Evolutionary conservation across 208 protist genomes (phyloP).

Genomic region (Crithidia sp.): DNA sequence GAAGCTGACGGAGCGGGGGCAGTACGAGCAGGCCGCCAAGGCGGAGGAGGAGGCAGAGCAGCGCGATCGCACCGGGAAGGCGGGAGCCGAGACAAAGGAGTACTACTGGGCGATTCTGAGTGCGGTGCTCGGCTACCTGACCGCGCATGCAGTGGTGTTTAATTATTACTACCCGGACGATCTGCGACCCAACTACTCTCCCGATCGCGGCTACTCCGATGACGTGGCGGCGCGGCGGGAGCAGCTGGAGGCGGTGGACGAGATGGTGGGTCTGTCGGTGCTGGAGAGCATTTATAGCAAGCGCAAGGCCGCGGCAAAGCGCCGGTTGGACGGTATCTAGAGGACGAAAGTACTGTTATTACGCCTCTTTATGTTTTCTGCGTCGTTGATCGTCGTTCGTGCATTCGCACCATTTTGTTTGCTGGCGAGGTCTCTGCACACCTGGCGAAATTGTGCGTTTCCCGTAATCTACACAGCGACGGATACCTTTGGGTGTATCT

Average conservation of each 20-base stretch:
- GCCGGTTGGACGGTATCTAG: constrained; percentile 26
- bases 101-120: constrained; percentile 86
- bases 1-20: constrained; percentile 83
- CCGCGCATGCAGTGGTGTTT: constrained; percentile 80
- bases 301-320: constrained; percentile 63
- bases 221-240: constrained; percentile 72
- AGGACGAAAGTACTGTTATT: neutral
- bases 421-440: too few relatives aligned
- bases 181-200: constrained; percentile 75
- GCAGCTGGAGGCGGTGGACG: constrained; percentile 73
- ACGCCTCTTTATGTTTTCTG: too few relatives aligned
- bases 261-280: constrained; percentile 79
- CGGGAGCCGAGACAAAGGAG: constrained; percentile 72
- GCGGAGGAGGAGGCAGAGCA: constrained; percentile 76
- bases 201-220: constrained; percentile 85
- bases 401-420: too few relatives aligned
- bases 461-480: too few relatives aligned
- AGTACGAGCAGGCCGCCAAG: constrained; percentile 77
- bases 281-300: constrained; percentile 85
- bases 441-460: too few relatives aligned
- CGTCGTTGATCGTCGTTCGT: too few relatives aligned
- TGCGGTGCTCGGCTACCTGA: constrained; percentile 78
- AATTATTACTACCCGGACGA: constrained; percentile 85
- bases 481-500: too few relatives aligned
- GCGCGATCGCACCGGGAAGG: constrained; percentile 67